Evolutionary conservation across 1,284 basidiomycete species (phyloP).

Genomic region (Salmacisia buchloeana): DNA sequence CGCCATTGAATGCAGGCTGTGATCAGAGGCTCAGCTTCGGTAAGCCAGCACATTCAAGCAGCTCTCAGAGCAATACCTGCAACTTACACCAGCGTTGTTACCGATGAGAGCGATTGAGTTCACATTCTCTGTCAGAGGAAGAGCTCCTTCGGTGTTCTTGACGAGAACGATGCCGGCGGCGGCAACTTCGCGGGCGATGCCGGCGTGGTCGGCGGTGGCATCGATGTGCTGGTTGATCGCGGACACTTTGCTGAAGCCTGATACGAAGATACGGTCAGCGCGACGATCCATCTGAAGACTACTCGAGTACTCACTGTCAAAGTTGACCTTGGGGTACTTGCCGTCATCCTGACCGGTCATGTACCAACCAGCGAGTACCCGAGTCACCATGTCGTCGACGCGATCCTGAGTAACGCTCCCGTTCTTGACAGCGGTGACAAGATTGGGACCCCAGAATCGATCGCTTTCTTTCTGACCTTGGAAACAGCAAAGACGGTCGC

Average conservation of each 20-base stretch:
- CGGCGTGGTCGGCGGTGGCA: constrained; percentile 68
- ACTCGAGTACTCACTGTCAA: no score
- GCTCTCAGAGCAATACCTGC: no score
- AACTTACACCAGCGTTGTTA: constrained; percentile 59
- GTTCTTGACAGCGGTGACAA: constrained; percentile 65
- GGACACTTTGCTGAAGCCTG: neutral
- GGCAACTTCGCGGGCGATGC: constrained; percentile 65
- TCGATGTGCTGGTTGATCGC: constrained; percentile 60
- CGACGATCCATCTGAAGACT: no score
- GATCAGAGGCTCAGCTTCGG: no score
- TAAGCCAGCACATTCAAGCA: no score
- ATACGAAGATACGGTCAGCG: no score
- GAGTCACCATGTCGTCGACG: constrained; percentile 52
- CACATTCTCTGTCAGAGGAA: constrained; percentile 64
- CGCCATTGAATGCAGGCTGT: constrained; percentile 60
- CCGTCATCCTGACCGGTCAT: constrained; percentile 22
- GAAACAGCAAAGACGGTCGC: constrained; percentile 17
- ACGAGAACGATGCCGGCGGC: constrained; percentile 67
- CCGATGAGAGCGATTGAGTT: constrained; percentile 57
- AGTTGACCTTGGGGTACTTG: constrained; percentile 27
- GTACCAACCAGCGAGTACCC: constrained; percentile 49
- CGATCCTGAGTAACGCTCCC: constrained; percentile 64
- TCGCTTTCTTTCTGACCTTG: neutral
- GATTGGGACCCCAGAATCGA: constrained; percentile 52
- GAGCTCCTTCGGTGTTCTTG: constrained; percentile 61